A percentile compares a stretch with the other conserved stretches of the same genome.
Conservation (phyloP, 495 filamentous ascomycete species). For the Aspergillus cavernicola region DNA sequence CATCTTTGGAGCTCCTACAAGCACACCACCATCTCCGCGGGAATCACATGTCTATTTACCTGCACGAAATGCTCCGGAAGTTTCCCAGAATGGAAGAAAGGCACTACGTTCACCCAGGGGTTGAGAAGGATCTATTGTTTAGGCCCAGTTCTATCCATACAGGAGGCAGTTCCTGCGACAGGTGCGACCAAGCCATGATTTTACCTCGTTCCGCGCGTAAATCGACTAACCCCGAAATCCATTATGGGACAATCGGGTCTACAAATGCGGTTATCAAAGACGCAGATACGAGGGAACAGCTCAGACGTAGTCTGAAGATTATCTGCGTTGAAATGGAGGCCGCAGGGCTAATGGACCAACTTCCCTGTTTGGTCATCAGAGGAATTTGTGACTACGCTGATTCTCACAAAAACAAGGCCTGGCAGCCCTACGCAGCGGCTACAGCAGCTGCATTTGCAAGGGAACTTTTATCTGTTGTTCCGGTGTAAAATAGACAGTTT, state of each 20-base stretch:
- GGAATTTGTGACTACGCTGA: slow-evolving; percentile 38
- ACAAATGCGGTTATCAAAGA: slow-evolving; percentile 16
- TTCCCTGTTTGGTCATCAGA: slow-evolving; percentile 31
- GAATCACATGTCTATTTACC: slow-evolving; percentile 6
- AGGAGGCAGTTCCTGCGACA: neutral
- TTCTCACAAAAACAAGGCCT: slow-evolving; percentile 34
- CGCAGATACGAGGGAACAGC: slow-evolving; percentile 2
- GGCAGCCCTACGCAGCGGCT: slow-evolving; percentile 32
- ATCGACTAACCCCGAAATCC: slow-evolving; percentile 7
- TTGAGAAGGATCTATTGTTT: neutral
- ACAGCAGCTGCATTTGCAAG: slow-evolving; percentile 33
- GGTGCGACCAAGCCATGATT: neutral
- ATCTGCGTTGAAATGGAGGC: slow-evolving; percentile 48
- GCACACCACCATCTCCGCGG: slow-evolving; percentile 1
- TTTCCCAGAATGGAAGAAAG: neutral
- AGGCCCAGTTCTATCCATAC: neutral
- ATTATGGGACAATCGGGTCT: slow-evolving; percentile 20
- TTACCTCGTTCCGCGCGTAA: neutral
- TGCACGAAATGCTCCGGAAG: slow-evolving; percentile 13
- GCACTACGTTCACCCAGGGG: neutral
- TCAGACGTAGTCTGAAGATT: slow-evolving; percentile 19
- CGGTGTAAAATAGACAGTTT: too few relatives aligned
- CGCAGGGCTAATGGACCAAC: slow-evolving; percentile 27
- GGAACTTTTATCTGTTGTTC: slow-evolving; percentile 9
- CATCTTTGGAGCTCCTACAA: slow-evolving; percentile 22